phyloP scores from a whole-genome alignment of 2,329 filamentous ascomycete species.

The Corniculantispora saksenae region DNA sequence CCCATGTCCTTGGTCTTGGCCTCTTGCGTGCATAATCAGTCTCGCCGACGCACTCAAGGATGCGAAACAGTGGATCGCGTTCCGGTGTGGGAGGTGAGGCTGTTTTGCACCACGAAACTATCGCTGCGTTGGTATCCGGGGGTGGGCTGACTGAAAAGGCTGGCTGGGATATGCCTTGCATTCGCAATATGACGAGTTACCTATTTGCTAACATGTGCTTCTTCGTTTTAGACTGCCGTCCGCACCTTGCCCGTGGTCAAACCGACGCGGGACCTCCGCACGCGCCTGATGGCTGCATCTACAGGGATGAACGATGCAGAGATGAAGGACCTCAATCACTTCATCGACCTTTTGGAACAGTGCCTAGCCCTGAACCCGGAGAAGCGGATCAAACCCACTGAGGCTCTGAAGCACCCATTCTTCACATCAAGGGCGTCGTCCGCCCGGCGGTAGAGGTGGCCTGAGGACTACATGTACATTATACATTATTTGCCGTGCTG shows the following conservation, averaged over 20 bases:
- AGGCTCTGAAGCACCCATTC: constrained; percentile 88
- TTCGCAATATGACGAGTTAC: constrained; percentile 5
- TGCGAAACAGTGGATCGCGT: constrained; percentile 11
- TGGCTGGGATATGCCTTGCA: not conserved
- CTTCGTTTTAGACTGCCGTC: constrained; percentile 57
- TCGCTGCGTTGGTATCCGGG: not conserved
- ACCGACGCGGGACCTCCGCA: constrained; percentile 78
- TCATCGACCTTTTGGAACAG: constrained; percentile 84
- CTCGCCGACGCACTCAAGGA: not conserved
- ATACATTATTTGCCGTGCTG: not conserved
- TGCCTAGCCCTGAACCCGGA: constrained; percentile 90
- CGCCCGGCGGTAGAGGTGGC: constrained; percentile 24
- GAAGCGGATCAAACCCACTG: constrained; percentile 82
- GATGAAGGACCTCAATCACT: constrained; percentile 75
- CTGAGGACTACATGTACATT: not conserved
- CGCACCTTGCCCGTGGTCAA: constrained; percentile 70
- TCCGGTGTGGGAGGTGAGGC: not conserved
- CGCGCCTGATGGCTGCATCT: constrained; percentile 73
- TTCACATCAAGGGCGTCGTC: constrained; percentile 51
- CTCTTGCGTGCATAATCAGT: not conserved
- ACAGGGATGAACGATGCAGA: constrained; percentile 74
- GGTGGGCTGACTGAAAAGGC: not conserved
- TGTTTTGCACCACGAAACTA: not conserved
- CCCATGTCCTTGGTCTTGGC: constrained; percentile 4
- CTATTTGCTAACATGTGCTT: constrained; percentile 21